Evolutionary conservation across 2,329 filamentous ascomycete genomes (phyloP), one percentile per base, ranked within the genome.

Genomic region (Thielaviopsis euricoi): DNA sequence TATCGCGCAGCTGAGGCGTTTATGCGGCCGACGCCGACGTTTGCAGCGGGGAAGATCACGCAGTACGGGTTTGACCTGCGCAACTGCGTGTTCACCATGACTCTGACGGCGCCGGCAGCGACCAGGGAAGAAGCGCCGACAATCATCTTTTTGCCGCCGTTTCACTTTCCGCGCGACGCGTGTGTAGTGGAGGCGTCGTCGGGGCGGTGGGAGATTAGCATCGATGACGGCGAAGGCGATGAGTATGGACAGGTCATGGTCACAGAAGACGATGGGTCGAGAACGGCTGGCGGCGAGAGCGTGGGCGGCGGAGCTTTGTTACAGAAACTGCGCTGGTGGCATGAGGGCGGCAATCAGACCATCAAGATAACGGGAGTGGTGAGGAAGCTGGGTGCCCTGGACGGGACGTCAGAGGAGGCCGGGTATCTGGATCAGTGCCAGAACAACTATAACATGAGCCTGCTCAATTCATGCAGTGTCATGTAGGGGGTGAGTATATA

Each of bases 1-100:
- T 88, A 86, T 65, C 86, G 93, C 43, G 93, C 91, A 1, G 91
- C 90, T 3, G 91, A 98, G 70, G 91, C 94, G 0, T 97, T 89
- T 65, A 82, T 97, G 37, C 84, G 93, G 1, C 93, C 93, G 0
- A 85, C 85, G 0, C 88, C 93, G 0, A 82, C 90, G 25, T 75
- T 77, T 3, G 86, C 86, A 0, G 83, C 83, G 53, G 93, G 93
- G 10, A 77, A 79, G 26, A 74, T 96, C 15, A 67, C 78, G 2
- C 75, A 78, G 10, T 87, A 87, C 65, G 85, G 82, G 1, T 98
- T 98, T 65, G 89, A 96, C 67, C 75, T 98, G 56, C 80, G 80
- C 53, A 85, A 78, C 60, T 91, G 87, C 67, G 79, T 78, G 10
- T 97, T 95, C 69, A 82, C 77, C 5, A 76, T 98, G 57, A 77